phyloP scores from a whole-genome alignment of 2,329 filamentous ascomycete species.

The Elsinoe batatas region DNA sequence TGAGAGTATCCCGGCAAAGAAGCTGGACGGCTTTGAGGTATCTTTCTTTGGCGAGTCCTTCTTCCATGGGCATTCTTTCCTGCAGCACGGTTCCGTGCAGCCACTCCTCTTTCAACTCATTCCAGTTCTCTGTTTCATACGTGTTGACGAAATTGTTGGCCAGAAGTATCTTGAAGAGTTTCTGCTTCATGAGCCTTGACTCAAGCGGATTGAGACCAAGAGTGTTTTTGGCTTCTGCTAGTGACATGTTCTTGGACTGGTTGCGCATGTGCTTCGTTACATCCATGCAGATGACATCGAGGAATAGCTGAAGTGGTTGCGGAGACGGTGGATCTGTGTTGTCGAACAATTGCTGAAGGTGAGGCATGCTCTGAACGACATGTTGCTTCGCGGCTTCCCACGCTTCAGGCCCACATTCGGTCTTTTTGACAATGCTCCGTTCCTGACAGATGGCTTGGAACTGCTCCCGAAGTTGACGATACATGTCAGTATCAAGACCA shows the following conservation, averaged over 20 bases:
- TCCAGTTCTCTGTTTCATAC: conserved; percentile 63
- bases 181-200: conserved; percentile 54
- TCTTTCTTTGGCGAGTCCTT: conserved; percentile 41
- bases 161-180: conserved; percentile 57
- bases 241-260: conserved; percentile 55
- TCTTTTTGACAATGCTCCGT: conserved; percentile 63
- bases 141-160: conserved; percentile 61
- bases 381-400: conserved; percentile 64
- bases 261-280: conserved; percentile 70
- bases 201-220: conserved; percentile 60
- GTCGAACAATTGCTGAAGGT: conserved; percentile 55
- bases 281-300: conserved; percentile 72
- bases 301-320: conserved; percentile 55
- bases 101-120: conserved; percentile 60
- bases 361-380: conserved; percentile 53
- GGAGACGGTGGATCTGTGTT: conserved; percentile 45
- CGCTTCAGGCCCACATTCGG: conserved; percentile 57
- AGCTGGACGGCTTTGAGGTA: conserved; percentile 55
- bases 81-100: conserved; percentile 49
- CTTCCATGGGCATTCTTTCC: conserved; percentile 43
- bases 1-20: conserved; percentile 66
- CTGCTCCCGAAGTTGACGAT: conserved; percentile 53
- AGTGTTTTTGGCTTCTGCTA: conserved; percentile 64
- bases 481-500: conserved; percentile 51
- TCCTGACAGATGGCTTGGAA: conserved; percentile 64